phyloP scores from a whole-genome alignment of 176 grass and related monocot species.

The Dactylis glomerata region DNA sequence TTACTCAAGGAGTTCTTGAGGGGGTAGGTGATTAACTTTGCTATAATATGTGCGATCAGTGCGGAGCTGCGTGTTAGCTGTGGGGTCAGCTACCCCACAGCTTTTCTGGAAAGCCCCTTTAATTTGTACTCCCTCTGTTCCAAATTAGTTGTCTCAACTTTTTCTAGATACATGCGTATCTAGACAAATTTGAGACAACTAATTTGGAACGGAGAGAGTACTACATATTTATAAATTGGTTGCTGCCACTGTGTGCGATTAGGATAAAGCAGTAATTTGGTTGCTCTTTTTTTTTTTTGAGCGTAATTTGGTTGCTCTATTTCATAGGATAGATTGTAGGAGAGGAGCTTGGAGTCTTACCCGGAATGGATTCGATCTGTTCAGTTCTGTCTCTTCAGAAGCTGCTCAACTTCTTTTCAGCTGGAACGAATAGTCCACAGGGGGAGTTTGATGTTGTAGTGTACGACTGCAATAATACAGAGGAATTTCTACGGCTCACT shows the following conservation, averaged over 20 bases:
- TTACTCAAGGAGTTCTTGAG: slow-evolving; percentile 90
- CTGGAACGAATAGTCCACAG: slow-evolving; percentile 41
- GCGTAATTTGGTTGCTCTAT: slow-evolving; percentile 36
- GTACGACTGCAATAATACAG: slow-evolving; percentile 76
- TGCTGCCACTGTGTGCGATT: no score
- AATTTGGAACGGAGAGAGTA: no score
- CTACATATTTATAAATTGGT: no score
- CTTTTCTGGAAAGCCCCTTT: no score
- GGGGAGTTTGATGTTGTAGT: slow-evolving; percentile 78
- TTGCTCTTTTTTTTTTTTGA: slow-evolving; percentile 49
- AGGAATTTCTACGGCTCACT: slow-evolving; percentile 70
- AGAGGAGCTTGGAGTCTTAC: slow-evolving; percentile 91
- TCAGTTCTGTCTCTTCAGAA: slow-evolving; percentile 75
- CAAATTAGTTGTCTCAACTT: no score
- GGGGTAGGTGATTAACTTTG: slow-evolving; percentile 49
- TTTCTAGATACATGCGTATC: no score
- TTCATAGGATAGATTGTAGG: slow-evolving; percentile 77
- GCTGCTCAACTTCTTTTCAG: slow-evolving; percentile 64
- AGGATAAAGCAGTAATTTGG: slow-evolving; percentile 29
- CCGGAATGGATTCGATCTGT: slow-evolving; percentile 76
- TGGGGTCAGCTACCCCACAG: no score
- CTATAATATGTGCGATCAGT: background rate
- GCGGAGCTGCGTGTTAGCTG: no score
- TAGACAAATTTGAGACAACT: no score
- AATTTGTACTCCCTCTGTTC: no score